A percentile compares a stretch with the other conserved stretches of the same genome.
Conservation (phyloP, 2,329 filamentous ascomycete genomes). For the Neophaeococcomyces aloes region DNA sequence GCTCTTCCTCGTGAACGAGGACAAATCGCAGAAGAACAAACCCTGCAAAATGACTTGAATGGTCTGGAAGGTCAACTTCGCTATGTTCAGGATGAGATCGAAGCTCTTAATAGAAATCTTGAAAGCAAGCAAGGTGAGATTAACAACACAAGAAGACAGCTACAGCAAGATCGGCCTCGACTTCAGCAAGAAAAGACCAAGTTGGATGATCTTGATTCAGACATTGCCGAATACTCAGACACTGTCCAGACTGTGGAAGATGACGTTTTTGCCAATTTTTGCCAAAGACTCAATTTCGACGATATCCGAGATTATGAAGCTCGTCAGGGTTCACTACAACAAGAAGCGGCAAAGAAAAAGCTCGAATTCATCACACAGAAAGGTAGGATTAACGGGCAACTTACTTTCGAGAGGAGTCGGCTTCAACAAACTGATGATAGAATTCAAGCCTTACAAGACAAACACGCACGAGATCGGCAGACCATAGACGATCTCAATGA, state of each 20-base stretch:
- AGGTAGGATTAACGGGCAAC: constrained; percentile 49
- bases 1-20: constrained; percentile 70
- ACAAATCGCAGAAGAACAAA: constrained; percentile 66
- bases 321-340: constrained; percentile 83
- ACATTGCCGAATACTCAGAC: constrained; percentile 46
- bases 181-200: constrained; percentile 60
- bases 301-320: constrained; percentile 89
- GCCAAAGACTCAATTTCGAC: constrained; percentile 71
- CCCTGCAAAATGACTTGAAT: constrained; percentile 65
- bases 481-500: constrained; percentile 60
- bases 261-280: constrained; percentile 76
- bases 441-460: constrained; percentile 56
- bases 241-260: constrained; percentile 77
- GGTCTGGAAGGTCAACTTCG: constrained; percentile 67
- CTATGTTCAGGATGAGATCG: constrained; percentile 64
- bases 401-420: constrained; percentile 58
- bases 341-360: constrained; percentile 78
- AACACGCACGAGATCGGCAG: constrained; percentile 54
- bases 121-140: constrained; percentile 75
- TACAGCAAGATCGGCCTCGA: constrained; percentile 67
- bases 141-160: constrained; percentile 59
- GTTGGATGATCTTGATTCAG: constrained; percentile 51
- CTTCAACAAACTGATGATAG: constrained; percentile 60
- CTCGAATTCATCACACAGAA: constrained; percentile 75
- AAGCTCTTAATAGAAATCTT: constrained; percentile 70